A percentile compares a stretch with the other conserved stretches of the same genome.
phyloP scores from a whole-genome alignment of 163 green algal genomes.

The Prototheca wickerhamii region DNA sequence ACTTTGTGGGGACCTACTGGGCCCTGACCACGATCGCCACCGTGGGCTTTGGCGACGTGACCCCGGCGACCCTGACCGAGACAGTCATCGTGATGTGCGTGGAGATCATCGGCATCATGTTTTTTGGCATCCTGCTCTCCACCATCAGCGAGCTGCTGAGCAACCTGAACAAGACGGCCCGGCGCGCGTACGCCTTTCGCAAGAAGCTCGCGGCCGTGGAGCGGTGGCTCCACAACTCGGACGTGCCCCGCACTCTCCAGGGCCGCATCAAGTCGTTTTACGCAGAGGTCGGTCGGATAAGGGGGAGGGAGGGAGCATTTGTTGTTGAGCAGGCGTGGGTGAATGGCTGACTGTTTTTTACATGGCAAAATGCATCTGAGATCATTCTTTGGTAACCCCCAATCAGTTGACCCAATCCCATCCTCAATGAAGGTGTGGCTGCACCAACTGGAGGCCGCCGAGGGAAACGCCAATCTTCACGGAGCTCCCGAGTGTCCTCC shows the following conservation, averaged over 20 bases:
- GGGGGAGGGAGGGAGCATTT: background rate
- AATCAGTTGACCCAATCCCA: background rate
- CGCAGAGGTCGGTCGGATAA: conserved; percentile 2
- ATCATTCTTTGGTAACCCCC: too few relatives aligned
- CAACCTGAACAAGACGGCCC: conserved; percentile 17
- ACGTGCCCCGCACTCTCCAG: conserved; percentile 6
- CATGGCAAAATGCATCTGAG: too few relatives aligned
- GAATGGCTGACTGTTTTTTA: too few relatives aligned
- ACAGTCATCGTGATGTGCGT: conserved; percentile 37
- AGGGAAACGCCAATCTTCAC: conserved; percentile 18
- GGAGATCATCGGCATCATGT: conserved; percentile 49
- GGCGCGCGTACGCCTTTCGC: conserved; percentile 13
- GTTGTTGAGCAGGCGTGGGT: too few relatives aligned
- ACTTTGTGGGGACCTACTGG: conserved; percentile 19
- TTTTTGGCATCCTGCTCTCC: conserved; percentile 44
- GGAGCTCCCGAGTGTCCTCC: conserved; percentile 13
- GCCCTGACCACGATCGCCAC: conserved; percentile 15
- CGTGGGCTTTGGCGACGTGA: conserved; percentile 17
- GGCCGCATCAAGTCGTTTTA: conserved; percentile 21
- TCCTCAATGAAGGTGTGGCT: conserved; percentile 17
- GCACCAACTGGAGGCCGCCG: conserved; percentile 8
- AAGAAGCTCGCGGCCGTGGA: conserved; percentile 16
- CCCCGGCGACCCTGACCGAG: conserved; percentile 4
- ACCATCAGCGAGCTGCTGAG: conserved; percentile 20
- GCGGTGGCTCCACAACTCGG: conserved; percentile 6